Evolutionary conservation across 768 basidiomycete species (phyloP).

Genomic region (Podaxis sp.): DNA sequence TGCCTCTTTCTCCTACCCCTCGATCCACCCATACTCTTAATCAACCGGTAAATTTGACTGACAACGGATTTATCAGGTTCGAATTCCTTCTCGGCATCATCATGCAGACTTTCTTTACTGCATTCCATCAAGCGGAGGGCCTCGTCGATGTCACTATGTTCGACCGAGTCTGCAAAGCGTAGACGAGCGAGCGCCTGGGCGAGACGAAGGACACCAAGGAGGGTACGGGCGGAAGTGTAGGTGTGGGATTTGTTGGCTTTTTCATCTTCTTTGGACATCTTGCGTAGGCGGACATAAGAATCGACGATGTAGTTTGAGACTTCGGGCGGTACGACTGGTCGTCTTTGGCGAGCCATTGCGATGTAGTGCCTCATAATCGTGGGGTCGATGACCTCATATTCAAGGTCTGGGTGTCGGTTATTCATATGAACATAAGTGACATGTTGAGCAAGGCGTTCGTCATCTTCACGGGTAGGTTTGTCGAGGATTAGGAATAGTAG

Average conservation of each 20-base stretch:
- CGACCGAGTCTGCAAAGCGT: constrained; percentile 77
- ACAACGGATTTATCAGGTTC: constrained; percentile 75
- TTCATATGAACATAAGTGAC: constrained; percentile 99
- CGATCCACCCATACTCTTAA: constrained; percentile 75
- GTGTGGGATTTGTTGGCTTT: constrained; percentile 83
- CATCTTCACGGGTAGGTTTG: constrained; percentile 91
- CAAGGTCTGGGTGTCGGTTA: constrained; percentile 81
- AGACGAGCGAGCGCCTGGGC: constrained; percentile 93
- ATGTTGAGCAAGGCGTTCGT: constrained; percentile 94
- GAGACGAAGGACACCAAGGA: constrained; percentile 91
- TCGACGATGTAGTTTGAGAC: constrained; percentile 94
- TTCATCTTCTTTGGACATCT: constrained; percentile 88
- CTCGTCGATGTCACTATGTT: constrained; percentile 89
- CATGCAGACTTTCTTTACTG: constrained; percentile 86
- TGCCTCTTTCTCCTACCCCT: constrained; percentile 28
- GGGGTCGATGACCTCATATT: constrained; percentile 82
- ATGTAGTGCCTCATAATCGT: constrained; percentile 96
- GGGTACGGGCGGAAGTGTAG: constrained; percentile 94
- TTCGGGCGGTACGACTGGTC: constrained; percentile 84
- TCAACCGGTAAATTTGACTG: constrained; percentile 85
- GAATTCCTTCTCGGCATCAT: constrained; percentile 66
- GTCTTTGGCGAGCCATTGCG: constrained; percentile 80
- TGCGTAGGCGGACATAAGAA: constrained; percentile 93
- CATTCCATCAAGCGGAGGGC: constrained; percentile 96
- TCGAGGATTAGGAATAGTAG: constrained; percentile 95